These are phyloP conservation scores for Fagus sylvatica DNA, from an alignment of 306 rosid species.

Conservation along the genomic window DNA sequence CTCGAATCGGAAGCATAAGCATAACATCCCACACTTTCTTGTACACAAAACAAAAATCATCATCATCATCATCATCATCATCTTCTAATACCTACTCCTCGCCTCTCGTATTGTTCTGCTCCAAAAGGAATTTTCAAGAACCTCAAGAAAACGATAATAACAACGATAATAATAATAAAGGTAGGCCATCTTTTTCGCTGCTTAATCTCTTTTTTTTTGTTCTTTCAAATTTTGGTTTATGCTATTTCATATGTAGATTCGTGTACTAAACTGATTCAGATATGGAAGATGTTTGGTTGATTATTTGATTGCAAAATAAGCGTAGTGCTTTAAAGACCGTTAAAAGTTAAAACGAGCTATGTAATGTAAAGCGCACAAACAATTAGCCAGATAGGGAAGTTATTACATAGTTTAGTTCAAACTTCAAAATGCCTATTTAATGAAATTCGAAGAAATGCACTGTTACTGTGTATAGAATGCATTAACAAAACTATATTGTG, in stretches of 20 bases:
- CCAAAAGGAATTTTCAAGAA: slow-evolving; percentile 46
- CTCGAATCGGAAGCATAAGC: slow-evolving; percentile 45
- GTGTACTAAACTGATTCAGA: too few relatives aligned
- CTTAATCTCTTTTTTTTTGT: background rate
- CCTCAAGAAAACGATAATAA: slow-evolving; percentile 41
- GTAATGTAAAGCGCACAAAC: background rate
- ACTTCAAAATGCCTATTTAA: background rate
- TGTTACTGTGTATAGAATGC: background rate
- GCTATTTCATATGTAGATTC: background rate
- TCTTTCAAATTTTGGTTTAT: background rate
- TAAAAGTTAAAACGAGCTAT: background rate
- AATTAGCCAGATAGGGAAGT: background rate
- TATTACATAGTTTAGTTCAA: background rate
- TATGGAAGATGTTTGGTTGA: too few relatives aligned
- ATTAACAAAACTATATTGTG: too few relatives aligned
- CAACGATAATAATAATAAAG: slow-evolving; percentile 23
- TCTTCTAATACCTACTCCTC: slow-evolving; percentile 21
- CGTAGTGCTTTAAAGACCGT: too few relatives aligned
- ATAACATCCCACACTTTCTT: slow-evolving; percentile 35
- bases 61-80: slow-evolving; percentile 23
- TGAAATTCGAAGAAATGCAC: background rate
- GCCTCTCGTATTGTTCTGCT: slow-evolving; percentile 39
- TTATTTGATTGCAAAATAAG: too few relatives aligned
- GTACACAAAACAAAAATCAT: slow-evolving; percentile 26
- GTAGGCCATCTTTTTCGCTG: slow-evolving; percentile 22